Evolutionary conservation across 2,329 filamentous ascomycete genomes (phyloP), one percentile per base, ranked within the genome.

Genomic region (Penicillium rolfsii): DNA sequence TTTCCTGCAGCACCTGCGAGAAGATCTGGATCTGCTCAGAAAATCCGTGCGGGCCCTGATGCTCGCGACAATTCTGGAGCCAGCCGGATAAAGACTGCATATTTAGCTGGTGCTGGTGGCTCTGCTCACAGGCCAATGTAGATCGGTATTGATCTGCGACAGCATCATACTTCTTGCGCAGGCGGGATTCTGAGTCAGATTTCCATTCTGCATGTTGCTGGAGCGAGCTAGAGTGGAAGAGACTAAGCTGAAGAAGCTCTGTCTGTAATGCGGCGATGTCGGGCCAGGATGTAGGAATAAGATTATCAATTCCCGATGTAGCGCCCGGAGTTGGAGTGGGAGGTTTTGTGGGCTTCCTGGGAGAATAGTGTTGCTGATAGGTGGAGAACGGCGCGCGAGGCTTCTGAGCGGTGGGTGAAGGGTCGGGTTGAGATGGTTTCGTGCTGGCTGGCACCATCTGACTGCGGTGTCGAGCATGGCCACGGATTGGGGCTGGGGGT

Each of bases 181-280:
- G 60, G 28, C 69, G 63, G 22, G 61, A 59, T 57, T 77, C 73
- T 0, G 71, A 71, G 24, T 63, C 67, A 2, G 58, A 46, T 58
- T 74, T 70, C 76, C 74, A 77, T 46, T 74, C 69, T 3, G 64
- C 58, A 19, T 73, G 67, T 22, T 66, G 64, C 43, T 71, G 71
- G 22, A 73, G 55, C 7, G 66, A 70, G 5, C 70, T 69, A 7
- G 72, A 70, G 63, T 79, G 74, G 6, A 80, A 68, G 5, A 80
- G 70, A 55, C 72, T 74, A 16, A 81, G 63, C 57, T 82, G 79
- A 26, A 82, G 68, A 12, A 81, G 68, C 60, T 82, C 79, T 0
- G 76, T 79, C 58, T 79, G 76, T 35, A 80, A 54, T 12, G 73
- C 71, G 14, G 72, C 65, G 55, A 76, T 68, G 33, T 79, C 76